Evolutionary conservation across 1,284 basidiomycete genomes (phyloP), one percentile per base, ranked within the genome.

Genomic region (Ceratobasidium sp.): DNA sequence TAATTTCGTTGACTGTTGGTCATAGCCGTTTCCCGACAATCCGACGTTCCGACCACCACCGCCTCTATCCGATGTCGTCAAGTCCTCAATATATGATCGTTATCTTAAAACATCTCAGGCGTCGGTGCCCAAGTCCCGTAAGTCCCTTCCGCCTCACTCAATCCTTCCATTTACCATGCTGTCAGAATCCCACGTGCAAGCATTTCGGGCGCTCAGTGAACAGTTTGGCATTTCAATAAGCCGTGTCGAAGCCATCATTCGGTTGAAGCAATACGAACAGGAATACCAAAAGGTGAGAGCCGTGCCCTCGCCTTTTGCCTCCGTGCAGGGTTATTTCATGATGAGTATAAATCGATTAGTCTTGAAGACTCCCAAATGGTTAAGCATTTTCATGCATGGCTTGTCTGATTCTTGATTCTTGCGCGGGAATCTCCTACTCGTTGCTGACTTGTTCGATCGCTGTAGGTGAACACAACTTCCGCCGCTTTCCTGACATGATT

Each of bases 291-390:
- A 91, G 86, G 91, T 91, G 78, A 78, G 89, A 84, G 30, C 70
- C 71, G 16, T 60, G 63, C 77, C 21, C 54, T 66, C 44, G 74
- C 72, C 72, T 62, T 75, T 72, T 74, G 36, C 60, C 66, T 40
- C 48, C 61, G 40, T 18, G 33, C 54, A 16, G 33, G 51, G 33
- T 38, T 56, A 61, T 46, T 71, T 49, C n/a, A 46, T 61, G 69
- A 72, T 38, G 69, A 72, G 44, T 28, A 46, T 56, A 83, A 84
- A 85, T 85, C 88, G 90, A 92, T 92, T 92, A 92, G 90, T 92
- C 91, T 92, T 92, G 81, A 89, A 91, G 91, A 92, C 88, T 78
- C 74, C 76, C 75, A 79, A 78, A 85, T 89, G 88, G 87, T 89
- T 89, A 86, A 80, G 78, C 76, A 75, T 77, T 73, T 76, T 78